These are phyloP conservation scores for Silene noctiflora DNA, from an alignment of 179 eudicot genomes.

Conservation along the genomic window DNA sequence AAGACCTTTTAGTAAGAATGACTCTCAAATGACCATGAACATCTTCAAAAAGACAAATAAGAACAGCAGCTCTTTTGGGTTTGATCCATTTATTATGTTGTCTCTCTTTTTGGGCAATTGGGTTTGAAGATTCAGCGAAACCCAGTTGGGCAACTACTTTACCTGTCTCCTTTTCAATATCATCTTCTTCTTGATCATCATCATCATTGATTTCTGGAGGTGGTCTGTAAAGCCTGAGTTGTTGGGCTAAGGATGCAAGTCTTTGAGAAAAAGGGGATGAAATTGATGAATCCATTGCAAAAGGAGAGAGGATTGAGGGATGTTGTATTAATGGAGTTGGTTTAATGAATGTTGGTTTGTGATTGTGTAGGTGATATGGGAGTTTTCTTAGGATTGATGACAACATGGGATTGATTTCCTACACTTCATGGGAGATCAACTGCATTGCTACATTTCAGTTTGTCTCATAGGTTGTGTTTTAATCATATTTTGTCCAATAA, in stretches of 20 bases:
- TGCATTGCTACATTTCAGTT: no score
- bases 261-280: conserved; percentile 30
- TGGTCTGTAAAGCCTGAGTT: conserved; percentile 67
- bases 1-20: conserved; percentile 85
- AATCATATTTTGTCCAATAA: no score
- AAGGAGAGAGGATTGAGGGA: conserved; percentile 17
- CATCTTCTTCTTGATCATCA: conserved; percentile 17
- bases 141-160: conserved; percentile 69
- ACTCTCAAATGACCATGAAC: conserved; percentile 59
- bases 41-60: conserved; percentile 77
- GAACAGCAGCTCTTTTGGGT: conserved; percentile 83
- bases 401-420: conserved; percentile 19
- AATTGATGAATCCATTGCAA: conserved; percentile 32
- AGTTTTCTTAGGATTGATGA: conserved; percentile 27
- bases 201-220: conserved; percentile 35
- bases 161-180: conserved; percentile 40
- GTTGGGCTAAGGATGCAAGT: conserved; percentile 53
- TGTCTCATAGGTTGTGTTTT: no score
- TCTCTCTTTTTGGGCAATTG: conserved; percentile 28
- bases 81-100: conserved; percentile 18
- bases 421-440: not conserved
- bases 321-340: conserved; percentile 9
- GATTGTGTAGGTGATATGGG: conserved; percentile 9
- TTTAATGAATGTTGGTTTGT: conserved; percentile 9
- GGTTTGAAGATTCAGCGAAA: conserved; percentile 61